Evolutionary conservation across 2,329 filamentous ascomycete species (phyloP), one percentile per base, ranked within the genome.

Genomic region (Colletotrichum musicola): DNA sequence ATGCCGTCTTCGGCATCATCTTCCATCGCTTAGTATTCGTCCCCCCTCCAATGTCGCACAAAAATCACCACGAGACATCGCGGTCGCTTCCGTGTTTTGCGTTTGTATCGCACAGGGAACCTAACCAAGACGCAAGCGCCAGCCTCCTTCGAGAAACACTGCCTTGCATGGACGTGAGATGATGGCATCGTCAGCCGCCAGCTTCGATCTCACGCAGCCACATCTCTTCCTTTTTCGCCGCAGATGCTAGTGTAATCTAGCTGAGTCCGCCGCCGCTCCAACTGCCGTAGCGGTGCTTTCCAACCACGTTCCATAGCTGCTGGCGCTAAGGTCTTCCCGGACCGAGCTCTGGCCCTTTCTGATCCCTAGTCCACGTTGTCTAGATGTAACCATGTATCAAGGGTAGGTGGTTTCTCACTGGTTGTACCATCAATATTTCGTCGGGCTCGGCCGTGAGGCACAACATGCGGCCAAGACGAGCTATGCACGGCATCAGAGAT

Each of bases 391-490:
- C 59, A 60, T 49, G 20, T 59, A 53, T 59, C 27, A 54, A 60
- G 25, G 35, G 25, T 54, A 42, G 61, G 30, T 60, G 30, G 27
- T 44, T 22, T 12, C 53, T 35, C 30, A 35, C 49, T 55, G 40
- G 22, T 50, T 38, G 40, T 46, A 64, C 49, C 16, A 18, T 44
- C 25, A 25, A 50, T 16, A 47, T 59, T 35, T 38, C 38, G 35
- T 46, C 54, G 44, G 42, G 49, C 49, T 55, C 62, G 22, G 25
- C 55, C 55, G 27, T 65, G 49, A 60, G 62, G 50, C 62, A 55
- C 49, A 56, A 18, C 16, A 60, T 65, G 65, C 65, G 55, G 65
- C 65, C 62, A 68, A 68, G 65, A n/a, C 42, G 46, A 42, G 49
- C 47, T 30, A 44, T 27, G 53, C 40, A 50, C 42, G 50, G 25